Base-by-base conservation (phyloP, 495 filamentous ascomycete genomes). In the Cetradonia linearis region DNA sequence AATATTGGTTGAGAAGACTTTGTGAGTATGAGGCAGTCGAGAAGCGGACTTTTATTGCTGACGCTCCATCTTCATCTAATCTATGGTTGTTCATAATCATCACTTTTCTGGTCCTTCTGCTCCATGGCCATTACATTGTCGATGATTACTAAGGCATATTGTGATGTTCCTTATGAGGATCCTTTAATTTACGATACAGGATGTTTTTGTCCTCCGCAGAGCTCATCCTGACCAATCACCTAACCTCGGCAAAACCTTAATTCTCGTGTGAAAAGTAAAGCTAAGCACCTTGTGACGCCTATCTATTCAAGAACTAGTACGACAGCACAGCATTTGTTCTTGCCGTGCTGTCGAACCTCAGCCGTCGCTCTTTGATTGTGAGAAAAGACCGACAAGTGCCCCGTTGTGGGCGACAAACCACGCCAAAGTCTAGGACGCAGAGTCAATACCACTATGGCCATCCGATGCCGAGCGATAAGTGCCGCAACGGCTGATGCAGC, bases 401-500 rank as follows among this genome's bases (percentile, higher is more conserved):
- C 40, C 40, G 11, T 44, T 14, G 11, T 14, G 40, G 11, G 40
- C 40, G 40, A 44, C 5, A 53, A 53, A 53, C 31, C 25, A 34
- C 16, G 8, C 31, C 4, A 16, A 53, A 34, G 49, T 53, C 49
- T 53, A 30, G 16, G 31, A 5, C 25, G 25, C 49, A 53, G 25
- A 53, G 25, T 28, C 49, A 53, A 53, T 3, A 53, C 25, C 49
- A 30, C 49, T 7, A 53, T 53, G 49, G 49, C 25, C 31, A 13
- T 34, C 16, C 49, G 49, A 34, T 34, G 31, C 16, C 49, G 49
- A 34, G 49, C 49, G 25, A 53, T 53, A 53, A 34, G 16, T 34
- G 25, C 49, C 31, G 49, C 49, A 28, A 53, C 49, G 31, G 49
- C 49, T 28, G 49, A 53, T 9, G 31, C 25, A 53, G 49, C 49